Evolutionary conservation across 129 eudicot species (phyloP).

Genomic region (Gnaphalium uliginosum): DNA sequence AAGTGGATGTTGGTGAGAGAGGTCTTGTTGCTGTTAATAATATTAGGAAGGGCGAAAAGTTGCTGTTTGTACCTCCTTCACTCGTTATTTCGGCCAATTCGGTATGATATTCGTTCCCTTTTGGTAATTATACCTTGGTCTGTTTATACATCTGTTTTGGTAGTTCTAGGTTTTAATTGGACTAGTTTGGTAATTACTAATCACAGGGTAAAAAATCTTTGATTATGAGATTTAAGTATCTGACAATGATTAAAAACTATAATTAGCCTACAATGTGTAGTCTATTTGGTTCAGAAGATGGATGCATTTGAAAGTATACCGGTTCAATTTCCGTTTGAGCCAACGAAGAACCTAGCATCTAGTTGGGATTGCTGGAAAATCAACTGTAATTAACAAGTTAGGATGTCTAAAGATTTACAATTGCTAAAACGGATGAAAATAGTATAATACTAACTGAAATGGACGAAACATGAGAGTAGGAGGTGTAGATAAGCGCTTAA

Average conservation of each 20-base stretch:
- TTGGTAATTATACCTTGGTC: neutral
- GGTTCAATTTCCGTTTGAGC: neutral
- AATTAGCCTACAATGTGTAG: neutral
- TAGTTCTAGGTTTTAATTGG: neutral
- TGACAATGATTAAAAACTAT: neutral
- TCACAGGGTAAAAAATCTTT: neutral
- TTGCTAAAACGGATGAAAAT: neutral
- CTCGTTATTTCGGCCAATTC: constrained; percentile 83
- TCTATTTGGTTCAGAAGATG: neutral
- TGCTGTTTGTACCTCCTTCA: constrained; percentile 92
- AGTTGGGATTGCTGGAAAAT: neutral
- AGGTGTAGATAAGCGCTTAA: neutral
- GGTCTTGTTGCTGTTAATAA: constrained; percentile 83
- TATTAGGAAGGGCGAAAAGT: constrained; percentile 79
- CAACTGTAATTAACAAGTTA: neutral
- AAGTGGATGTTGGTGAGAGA: constrained; percentile 89
- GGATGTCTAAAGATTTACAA: neutral
- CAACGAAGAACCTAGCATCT: neutral
- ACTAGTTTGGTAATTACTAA: neutral
- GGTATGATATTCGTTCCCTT: constrained; percentile 38
- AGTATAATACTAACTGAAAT: no score
- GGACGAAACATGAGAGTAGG: neutral
- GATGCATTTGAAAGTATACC: neutral
- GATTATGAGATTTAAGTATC: neutral
- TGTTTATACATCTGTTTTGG: neutral